Evolutionary conservation across 169 alveolate species (phyloP).

Genomic region (Blepharisma undulans): DNA sequence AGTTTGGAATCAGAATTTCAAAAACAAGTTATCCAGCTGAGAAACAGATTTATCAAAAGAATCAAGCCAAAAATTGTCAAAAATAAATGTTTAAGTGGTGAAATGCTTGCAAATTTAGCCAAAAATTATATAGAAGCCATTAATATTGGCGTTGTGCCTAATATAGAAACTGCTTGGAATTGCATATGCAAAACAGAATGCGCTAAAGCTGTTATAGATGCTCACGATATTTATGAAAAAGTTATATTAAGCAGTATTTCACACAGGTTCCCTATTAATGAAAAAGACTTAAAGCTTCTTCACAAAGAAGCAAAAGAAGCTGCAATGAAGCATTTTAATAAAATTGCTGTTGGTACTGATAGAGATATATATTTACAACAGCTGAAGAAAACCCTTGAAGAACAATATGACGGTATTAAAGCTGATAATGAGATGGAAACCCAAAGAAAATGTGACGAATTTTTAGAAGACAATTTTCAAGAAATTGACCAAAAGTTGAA

Average conservation of each 20-base stretch:
- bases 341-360: conserved; percentile 55
- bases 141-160: conserved; percentile 83
- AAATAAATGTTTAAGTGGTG: conserved; percentile 73
- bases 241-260: background rate
- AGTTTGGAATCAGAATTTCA: conserved; percentile 82
- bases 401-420: conserved; percentile 31
- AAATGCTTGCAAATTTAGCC: conserved; percentile 68
- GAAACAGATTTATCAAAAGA: conserved; percentile 68
- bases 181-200: conserved; percentile 81
- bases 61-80: conserved; percentile 73
- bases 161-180: conserved; percentile 83
- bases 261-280: conserved; percentile 54
- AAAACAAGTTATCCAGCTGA: conserved; percentile 70
- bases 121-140: conserved; percentile 73
- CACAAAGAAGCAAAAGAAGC: conserved; percentile 65
- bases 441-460: conserved; percentile 40
- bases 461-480: conserved; percentile 39
- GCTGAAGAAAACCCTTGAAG: conserved; percentile 48
- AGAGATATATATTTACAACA: conserved; percentile 46
- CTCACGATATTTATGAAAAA: conserved; percentile 56
- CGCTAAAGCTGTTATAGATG: conserved; percentile 63
- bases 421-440: conserved; percentile 58
- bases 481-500: conserved; percentile 68
- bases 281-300: conserved; percentile 58
- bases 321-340: conserved; percentile 52